Percentiles rank a stretch among this genome's conserved stretches.
phyloP scores from a whole-genome alignment of 495 filamentous ascomycete genomes.

The Immersiella caudata region DNA sequence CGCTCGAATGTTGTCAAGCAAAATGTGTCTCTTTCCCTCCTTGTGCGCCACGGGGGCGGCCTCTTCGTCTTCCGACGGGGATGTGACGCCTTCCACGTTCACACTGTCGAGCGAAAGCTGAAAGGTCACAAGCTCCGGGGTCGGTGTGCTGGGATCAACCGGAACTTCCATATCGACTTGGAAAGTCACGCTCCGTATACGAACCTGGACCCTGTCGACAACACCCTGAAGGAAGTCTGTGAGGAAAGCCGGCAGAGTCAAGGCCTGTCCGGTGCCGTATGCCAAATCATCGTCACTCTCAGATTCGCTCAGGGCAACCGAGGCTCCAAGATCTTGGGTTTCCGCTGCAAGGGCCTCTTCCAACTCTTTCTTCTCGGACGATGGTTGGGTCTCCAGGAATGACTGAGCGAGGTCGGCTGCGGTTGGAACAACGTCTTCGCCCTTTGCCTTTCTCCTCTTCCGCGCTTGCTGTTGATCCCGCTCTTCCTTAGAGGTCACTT shows the following conservation, averaged over 20 bases:
- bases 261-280: conserved; percentile 69
- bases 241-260: conserved; percentile 80
- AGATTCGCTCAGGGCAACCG: conserved; percentile 57
- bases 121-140: conserved; percentile 60
- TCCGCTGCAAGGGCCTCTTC: conserved; percentile 73
- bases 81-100: conserved; percentile 66
- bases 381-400: conserved; percentile 80
- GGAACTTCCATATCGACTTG: conserved; percentile 66
- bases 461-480: conserved; percentile 33
- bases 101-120: conserved; percentile 68
- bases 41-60: conserved; percentile 41
- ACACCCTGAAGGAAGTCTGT: conserved; percentile 82
- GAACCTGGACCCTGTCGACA: conserved; percentile 74
- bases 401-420: conserved; percentile 84
- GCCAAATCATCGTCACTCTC: conserved; percentile 67
- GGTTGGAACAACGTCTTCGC: conserved; percentile 63
- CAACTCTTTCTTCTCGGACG: conserved; percentile 71
- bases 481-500: conserved; percentile 42
- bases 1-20: conserved; percentile 62
- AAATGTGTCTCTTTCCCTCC: conserved; percentile 67
- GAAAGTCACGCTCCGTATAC: conserved; percentile 60
- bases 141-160: conserved; percentile 56
- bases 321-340: conserved; percentile 64
- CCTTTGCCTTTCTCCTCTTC: conserved; percentile 31
- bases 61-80: conserved; percentile 33